Base-by-base conservation (phyloP, 192 early-diverging fungal species). In the Coemansia sp. region DNA sequence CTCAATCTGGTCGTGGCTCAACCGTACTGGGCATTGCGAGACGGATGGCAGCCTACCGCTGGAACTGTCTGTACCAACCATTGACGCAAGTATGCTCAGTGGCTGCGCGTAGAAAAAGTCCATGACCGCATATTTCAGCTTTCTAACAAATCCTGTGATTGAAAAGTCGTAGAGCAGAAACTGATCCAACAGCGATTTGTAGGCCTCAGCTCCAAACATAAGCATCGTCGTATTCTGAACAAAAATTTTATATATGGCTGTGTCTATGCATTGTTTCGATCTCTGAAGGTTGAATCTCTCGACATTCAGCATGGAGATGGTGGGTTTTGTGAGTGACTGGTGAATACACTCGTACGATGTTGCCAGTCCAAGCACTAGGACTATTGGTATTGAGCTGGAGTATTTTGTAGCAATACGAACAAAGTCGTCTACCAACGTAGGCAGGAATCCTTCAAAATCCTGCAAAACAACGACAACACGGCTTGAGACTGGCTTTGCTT, bases 81-180 rank as follows among this genome's bases (percentile, higher is more conserved):
- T 83, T 41, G 72, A 74, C 14, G 69, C 63, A 11, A 94, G 77
- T 9, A 93, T 77, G 68, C 90, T 92, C 54, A 96, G 86, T 4
- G 95, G 93, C 69, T 94, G 94, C 0, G 88, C 84, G 65, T 91
- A 96, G 67, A 86, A 97, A 69, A 93, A 89, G 66, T 93, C 90
- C 93, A 95, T 94, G 14, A 90, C 69, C 0, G 91, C 87, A 73
- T 92, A 96, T 87, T 96, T 91, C 8, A 95, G 70, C 69, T 86
- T 88, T 13, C 86, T 75, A 32, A 89, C 85, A 61, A 93, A 91
- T 7, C 89, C 85, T 2, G 83, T 72, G n/a, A 95, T 86, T 12
- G 94, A 97, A 60, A 92, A 89, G 69, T 89, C 90, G 71, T 88
- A 89, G 61, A 93, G 75, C 65, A 91, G 84, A 68, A 93, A 96